phyloP scores from a whole-genome alignment of 2,329 filamentous ascomycete species.

The Penicillium sp. region DNA sequence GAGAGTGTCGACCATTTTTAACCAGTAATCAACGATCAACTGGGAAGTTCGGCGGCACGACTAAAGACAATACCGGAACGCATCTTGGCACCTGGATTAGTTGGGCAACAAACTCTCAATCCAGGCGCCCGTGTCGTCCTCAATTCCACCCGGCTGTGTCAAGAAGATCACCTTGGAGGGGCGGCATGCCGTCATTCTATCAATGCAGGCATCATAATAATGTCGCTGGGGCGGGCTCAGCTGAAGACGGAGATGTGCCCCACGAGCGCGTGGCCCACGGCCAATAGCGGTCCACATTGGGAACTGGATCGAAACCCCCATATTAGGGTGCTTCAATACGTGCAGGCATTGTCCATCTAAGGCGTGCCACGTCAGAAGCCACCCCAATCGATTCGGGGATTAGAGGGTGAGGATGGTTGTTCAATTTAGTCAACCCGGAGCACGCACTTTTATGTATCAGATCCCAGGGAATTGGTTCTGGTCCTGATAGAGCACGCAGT shows the following conservation, averaged over 20 bases:
- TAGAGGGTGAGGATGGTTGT: conserved; percentile 11
- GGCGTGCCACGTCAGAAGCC: conserved; percentile 33
- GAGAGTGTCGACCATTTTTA: conserved; percentile 1
- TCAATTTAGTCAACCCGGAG: conserved; percentile 5
- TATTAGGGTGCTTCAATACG: conserved; percentile 11
- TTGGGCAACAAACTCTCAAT: conserved; percentile 3
- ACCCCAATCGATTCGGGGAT: conserved; percentile 10
- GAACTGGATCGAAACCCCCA: conserved; percentile 10
- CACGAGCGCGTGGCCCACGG: conserved; percentile 1
- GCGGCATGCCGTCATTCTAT: conserved; percentile 1
- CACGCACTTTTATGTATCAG: conserved; percentile 17
- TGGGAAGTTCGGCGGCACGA: conserved; percentile 3
- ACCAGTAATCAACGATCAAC: conserved; percentile 2
- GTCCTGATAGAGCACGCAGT: conserved; percentile 14
- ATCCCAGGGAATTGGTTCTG: conserved; percentile 4
- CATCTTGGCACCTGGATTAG: conserved; percentile 3
- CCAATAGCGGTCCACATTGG: conserved; percentile 4
- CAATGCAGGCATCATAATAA: conserved; percentile 5
- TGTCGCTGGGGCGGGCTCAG: conserved; percentile 5
- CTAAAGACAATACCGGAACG: conserved; percentile 9
- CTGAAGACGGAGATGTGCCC: conserved; percentile 4
- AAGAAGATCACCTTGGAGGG: conserved; percentile 3
- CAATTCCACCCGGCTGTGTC: conserved; percentile 1
- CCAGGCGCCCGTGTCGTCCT: conserved; percentile 2
- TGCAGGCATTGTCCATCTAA: conserved; percentile 12